Evolutionary conservation across 352 stramenopile species (phyloP).

Genomic region (Phytopythium vexans): DNA sequence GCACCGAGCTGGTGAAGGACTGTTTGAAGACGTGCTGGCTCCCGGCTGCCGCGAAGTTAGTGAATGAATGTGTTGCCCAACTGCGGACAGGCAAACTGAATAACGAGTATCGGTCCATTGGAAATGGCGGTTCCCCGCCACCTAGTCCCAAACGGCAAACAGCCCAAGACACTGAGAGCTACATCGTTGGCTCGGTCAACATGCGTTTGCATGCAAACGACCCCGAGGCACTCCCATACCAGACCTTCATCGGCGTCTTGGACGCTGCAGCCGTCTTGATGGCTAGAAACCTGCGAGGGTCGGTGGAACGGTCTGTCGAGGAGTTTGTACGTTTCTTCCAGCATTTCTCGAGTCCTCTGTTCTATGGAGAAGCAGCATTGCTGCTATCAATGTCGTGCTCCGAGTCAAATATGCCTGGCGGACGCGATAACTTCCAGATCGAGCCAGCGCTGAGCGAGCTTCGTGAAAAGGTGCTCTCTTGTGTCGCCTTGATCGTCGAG

Average conservation of each 20-base stretch:
- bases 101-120: background rate
- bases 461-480: constrained; percentile 63
- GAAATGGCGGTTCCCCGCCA: background rate
- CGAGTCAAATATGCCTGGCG: constrained; percentile 15
- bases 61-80: constrained; percentile 62
- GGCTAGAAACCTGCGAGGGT: constrained; percentile 85
- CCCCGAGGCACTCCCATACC: constrained; percentile 38
- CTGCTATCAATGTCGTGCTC: constrained; percentile 59
- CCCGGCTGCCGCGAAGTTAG: constrained; percentile 55
- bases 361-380: constrained; percentile 55
- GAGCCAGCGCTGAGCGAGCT: constrained; percentile 50
- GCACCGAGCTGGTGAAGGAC: constrained; percentile 83
- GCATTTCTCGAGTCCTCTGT: constrained; percentile 49
- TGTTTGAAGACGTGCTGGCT: constrained; percentile 85
- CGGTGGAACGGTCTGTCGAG: constrained; percentile 79
- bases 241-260: constrained; percentile 67
- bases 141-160: constrained; percentile 2
- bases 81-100: constrained; percentile 9
- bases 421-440: constrained; percentile 51
- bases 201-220: constrained; percentile 22
- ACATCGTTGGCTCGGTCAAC: background rate
- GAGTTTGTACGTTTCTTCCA: constrained; percentile 76
- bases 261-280: constrained; percentile 87
- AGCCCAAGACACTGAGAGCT: background rate
- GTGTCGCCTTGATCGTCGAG: constrained; percentile 70